These are phyloP conservation scores for Waltiozyma solani DNA, from an alignment of 1,139 yeast species.

Conservation along the genomic window DNA sequence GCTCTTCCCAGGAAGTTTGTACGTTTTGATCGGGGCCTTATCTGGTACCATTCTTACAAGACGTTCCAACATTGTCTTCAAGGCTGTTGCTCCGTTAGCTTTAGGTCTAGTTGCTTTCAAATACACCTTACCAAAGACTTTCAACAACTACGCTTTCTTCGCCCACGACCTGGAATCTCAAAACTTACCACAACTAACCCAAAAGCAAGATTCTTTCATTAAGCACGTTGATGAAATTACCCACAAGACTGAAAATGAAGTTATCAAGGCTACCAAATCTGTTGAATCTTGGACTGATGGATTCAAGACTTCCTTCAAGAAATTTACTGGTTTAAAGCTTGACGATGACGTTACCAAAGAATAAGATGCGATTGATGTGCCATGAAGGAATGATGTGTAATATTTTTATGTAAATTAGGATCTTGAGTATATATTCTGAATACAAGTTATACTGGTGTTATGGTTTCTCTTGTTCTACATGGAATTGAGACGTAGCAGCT, in stretches of 20 bases:
- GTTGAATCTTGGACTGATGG: conserved; percentile 32
- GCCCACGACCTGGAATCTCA: conserved; percentile 59
- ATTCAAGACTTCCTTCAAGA: conserved; percentile 41
- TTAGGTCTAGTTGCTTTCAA: conserved; percentile 65
- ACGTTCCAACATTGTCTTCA: conserved; percentile 50
- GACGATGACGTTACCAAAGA: conserved; percentile 55
- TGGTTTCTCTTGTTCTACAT: no score
- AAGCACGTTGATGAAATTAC: conserved; percentile 32
- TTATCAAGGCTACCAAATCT: conserved; percentile 23
- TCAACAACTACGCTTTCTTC: conserved; percentile 48
- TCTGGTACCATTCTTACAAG: conserved; percentile 78
- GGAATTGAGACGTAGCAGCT: no score
- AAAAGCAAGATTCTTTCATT: conserved; percentile 48
- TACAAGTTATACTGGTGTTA: no score
- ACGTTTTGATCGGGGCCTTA: conserved; percentile 63
- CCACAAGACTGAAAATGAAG: conserved; percentile 29
- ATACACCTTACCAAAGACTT: conserved; percentile 73
- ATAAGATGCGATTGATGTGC: conserved; percentile 8
- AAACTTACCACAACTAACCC: conserved; percentile 56
- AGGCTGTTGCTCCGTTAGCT: conserved; percentile 50
- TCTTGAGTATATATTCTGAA: conserved; percentile 2
- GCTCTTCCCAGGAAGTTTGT: conserved; percentile 65
- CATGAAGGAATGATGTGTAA: no score
- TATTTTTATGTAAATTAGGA: conserved; percentile 1
- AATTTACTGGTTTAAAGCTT: conserved; percentile 57